Base-by-base conservation (phyloP, 2,329 filamentous ascomycete species). In the Monilinia polystroma region DNA sequence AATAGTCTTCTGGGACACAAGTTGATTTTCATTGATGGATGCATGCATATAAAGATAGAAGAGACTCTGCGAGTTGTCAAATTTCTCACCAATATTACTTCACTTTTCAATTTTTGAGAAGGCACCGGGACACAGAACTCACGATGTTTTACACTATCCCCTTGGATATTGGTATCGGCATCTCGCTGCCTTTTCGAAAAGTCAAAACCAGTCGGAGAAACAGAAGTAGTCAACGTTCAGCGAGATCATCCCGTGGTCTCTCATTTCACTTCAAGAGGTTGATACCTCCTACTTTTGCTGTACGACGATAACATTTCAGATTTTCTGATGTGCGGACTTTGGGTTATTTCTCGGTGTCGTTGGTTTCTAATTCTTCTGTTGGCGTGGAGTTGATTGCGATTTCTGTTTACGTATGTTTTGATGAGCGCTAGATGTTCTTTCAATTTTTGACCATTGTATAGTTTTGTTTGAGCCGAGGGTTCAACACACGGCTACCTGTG, bases 211-310 rank as follows among this genome's bases (percentile, higher is more conserved):
- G 11, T 18, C 12, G 12, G 20, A 18, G 18, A 18, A 47, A n/a
- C 0, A 23, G 26, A 20, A 11, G 29, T 2, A 59, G 20, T 18
- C 18, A 18, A 49, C 11, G 26, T 11, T 23, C 43, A 1, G 7
- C 43, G 1, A 49, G 12, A 59, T 35, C 29, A n/a, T 7, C 29
- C 3, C 43, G 26, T 11, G 26, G 57, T 2, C 5, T 59, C 23
- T 49, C 29, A 1, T 59, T 59, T 49, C 29, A 59, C n/a, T 49
- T 59, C 7, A 59, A 35, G 11, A 12, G 20, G 12, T 16, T 59
- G 29, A 49, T 59, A 35, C 57, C 57, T 11, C 57, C 57, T 35
- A 59, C 57, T 16, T 59, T 59, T 8, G 20, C 20, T 2, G 43
- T 59, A 10, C 43, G 57, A 23, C 26, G 57, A 49, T 8, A 16